Evolutionary conservation across 23 red algal species (phyloP), one percentile per base, ranked within the genome.

Genomic region (Agarophyton chilense): DNA sequence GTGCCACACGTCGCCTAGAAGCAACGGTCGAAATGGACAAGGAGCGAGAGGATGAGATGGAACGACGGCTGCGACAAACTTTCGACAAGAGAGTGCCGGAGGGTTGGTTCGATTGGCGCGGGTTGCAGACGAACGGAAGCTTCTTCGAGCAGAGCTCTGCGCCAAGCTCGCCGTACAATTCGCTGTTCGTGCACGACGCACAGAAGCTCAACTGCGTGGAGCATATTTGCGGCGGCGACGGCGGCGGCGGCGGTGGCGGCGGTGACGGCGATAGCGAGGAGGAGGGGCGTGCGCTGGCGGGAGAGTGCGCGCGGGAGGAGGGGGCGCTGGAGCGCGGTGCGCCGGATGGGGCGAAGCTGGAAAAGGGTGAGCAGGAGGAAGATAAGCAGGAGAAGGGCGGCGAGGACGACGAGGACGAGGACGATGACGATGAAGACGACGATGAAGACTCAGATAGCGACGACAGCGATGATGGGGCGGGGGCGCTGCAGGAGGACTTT

Each of bases 171-270:
- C 68, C 68, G 68, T 74, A 40, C 68, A 47, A 74, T 39, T 46
- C 29, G 9, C 68, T 74, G 68, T 74, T 74, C 68, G 68, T 74
- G 68, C 29, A 43, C n/a, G 68, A 74, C 29, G 41, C 68, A 18
- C 68, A 74, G 68, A 74, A 74, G 41, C 40, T 25, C 21, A 43
- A 74, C 40, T 74, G 68, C 41, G 68, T 74, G 41, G 68, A 74
- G 21, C 40, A 49, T 16, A 18, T 74, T 4, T 65, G 60, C 60
- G 52, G 9, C 3, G 29, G 6, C 60, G 31, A 0, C 31, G 25
- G 10, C 60, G 22, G n/a, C n/a, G n/a, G n/a, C n/a, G n/a, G n/a
- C n/a, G n/a, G n/a, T n/a, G 1, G 2, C 31, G 1, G 31, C 29
- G 60, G 10, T 13, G 10, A 58, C 8, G 31, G 22, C 60, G 60